phyloP scores from a whole-genome alignment of 495 filamentous ascomycete genomes.

The Opeltia flavorubescens region DNA sequence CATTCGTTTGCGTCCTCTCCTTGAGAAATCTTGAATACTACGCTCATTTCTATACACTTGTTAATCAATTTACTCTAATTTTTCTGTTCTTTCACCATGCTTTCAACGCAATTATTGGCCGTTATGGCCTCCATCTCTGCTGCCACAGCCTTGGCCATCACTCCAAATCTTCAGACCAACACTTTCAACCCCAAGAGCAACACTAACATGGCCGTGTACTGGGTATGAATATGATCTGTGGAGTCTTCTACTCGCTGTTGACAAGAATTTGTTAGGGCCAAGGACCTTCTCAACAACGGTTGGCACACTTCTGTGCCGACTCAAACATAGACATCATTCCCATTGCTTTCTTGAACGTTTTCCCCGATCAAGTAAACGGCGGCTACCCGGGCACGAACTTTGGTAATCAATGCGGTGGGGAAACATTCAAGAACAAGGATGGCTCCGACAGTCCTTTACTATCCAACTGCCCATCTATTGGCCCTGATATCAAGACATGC shows the following conservation, averaged over 20 bases:
- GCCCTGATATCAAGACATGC: constrained; percentile 47
- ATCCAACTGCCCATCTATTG: constrained; percentile 25
- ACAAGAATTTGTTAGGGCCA: constrained; percentile 28
- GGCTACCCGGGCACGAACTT: constrained; percentile 50
- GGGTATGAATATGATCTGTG: constrained; percentile 26
- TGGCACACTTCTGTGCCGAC: constrained; percentile 44
- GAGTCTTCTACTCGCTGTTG: constrained; percentile 1
- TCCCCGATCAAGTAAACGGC: constrained; percentile 39
- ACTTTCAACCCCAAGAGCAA: constrained; percentile 30
- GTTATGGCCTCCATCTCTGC: constrained; percentile 3
- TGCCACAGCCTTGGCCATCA: not conserved
- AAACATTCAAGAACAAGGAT: constrained; percentile 26
- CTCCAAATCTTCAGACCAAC: constrained; percentile 8
- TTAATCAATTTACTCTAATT: constrained; percentile 6
- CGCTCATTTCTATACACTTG: constrained; percentile 11
- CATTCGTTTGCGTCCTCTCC: constrained; percentile 37
- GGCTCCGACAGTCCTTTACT: constrained; percentile 23
- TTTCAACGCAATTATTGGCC: constrained; percentile 17
- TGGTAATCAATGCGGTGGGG: constrained; percentile 47
- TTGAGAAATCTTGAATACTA: constrained; percentile 21
- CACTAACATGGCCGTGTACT: constrained; percentile 54
- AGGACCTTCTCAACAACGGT: constrained; percentile 29
- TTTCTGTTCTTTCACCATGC: constrained; percentile 21
- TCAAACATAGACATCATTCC: constrained; percentile 51
- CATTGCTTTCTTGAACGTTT: constrained; percentile 49